Conservation (phyloP, 2,329 filamentous ascomycete species). For the Fusarium decemcellulare region DNA sequence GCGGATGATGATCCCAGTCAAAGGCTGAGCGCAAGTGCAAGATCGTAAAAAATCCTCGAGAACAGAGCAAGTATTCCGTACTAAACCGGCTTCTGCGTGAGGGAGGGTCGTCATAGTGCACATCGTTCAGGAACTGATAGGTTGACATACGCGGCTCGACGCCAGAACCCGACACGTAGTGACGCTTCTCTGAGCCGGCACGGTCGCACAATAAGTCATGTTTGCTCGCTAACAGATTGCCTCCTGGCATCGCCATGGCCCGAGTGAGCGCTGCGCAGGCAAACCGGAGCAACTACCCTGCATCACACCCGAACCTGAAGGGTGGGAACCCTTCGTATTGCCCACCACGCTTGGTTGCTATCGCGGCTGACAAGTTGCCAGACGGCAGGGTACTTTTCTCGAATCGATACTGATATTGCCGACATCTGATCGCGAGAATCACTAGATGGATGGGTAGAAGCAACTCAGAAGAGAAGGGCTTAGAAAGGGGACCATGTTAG, state of each 20-base stretch:
- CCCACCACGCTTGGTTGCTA: not conserved
- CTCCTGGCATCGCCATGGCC: not conserved
- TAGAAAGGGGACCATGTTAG: too few relatives aligned
- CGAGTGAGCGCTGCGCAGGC: slow-evolving; percentile 15
- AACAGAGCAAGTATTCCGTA: not conserved
- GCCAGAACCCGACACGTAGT: not conserved
- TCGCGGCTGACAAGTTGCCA: not conserved
- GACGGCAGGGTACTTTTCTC: not conserved
- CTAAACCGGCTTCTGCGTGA: not conserved
- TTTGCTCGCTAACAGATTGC: slow-evolving; percentile 3
- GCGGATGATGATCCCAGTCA: not conserved
- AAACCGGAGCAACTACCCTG: slow-evolving; percentile 36
- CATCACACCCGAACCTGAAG: slow-evolving; percentile 1
- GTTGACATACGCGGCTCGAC: not conserved
- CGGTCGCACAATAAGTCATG: slow-evolving; percentile 7
- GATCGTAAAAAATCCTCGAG: not conserved
- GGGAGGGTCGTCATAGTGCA: not conserved
- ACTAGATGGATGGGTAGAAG: too few relatives aligned
- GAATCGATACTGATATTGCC: too few relatives aligned
- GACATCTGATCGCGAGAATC: too few relatives aligned
- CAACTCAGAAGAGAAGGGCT: too few relatives aligned
- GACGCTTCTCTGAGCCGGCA: not conserved
- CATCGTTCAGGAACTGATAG: not conserved
- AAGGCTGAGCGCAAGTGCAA: slow-evolving; percentile 2
- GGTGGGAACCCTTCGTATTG: not conserved